These are phyloP conservation scores for Lentinus polychrous DNA, from an alignment of 1,284 basidiomycete genomes.

Conservation along the genomic window DNA sequence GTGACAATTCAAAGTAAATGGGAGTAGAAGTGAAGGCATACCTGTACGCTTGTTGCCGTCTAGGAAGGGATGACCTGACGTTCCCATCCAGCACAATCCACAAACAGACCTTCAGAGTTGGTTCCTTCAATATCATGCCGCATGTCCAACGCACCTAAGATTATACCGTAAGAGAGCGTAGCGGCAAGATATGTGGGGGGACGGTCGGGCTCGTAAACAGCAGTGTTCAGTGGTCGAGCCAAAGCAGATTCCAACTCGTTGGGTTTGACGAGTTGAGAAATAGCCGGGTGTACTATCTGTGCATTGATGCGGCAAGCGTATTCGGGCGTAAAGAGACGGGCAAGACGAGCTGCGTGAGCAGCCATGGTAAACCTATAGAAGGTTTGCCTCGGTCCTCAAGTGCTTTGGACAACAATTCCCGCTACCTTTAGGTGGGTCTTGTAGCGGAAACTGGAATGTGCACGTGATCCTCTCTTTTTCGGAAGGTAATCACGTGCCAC, in stretches of 20 bases:
- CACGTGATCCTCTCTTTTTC: too few relatives aligned
- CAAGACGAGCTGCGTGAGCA: conserved; percentile 19
- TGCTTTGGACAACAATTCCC: too few relatives aligned
- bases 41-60: conserved; percentile 25
- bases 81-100: not conserved
- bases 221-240: conserved; percentile 24
- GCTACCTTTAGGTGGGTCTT: too few relatives aligned
- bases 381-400: too few relatives aligned
- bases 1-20: not conserved
- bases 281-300: conserved; percentile 27
- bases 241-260: conserved; percentile 30
- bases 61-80: conserved; percentile 22
- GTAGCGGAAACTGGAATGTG: too few relatives aligned
- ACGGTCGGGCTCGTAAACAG: conserved; percentile 26
- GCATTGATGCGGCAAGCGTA: conserved; percentile 28
- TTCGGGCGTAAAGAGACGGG: conserved; percentile 27
- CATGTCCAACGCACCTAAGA: conserved; percentile 16
- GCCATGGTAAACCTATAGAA: too few relatives aligned
- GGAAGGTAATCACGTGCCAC: too few relatives aligned
- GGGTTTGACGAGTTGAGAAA: conserved; percentile 26
- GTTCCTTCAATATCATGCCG: too few relatives aligned
- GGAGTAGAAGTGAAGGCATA: conserved; percentile 2
- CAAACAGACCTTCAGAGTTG: not conserved
- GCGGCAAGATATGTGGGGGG: conserved; percentile 19
- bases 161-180: conserved; percentile 21